Percentiles rank a stretch among this genome's conserved stretches.
phyloP scores from a whole-genome alignment of 108 stramenopile species.

The Pseudonitzschia delicatissima region DNA sequence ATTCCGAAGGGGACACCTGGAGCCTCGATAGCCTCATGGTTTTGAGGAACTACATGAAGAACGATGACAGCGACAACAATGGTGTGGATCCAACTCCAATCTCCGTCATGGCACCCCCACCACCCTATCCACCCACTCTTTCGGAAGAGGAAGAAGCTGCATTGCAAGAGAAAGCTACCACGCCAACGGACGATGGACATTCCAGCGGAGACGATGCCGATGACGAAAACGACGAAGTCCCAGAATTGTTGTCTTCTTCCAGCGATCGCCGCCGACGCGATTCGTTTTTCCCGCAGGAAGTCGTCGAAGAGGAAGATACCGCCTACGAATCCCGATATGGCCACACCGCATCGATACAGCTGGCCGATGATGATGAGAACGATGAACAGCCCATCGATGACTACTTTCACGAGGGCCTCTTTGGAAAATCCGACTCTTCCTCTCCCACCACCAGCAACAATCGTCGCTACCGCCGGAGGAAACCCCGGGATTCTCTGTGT shows the following conservation, averaged over 20 bases:
- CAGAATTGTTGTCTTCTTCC: not conserved
- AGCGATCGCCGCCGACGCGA: too few relatives aligned
- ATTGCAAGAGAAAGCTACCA: not conserved
- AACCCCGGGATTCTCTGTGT: constrained; percentile 6
- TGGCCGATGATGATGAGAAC: not conserved
- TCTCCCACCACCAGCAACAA: not conserved
- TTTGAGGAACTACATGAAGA: not conserved
- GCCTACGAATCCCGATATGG: not conserved
- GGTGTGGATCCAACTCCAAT: too few relatives aligned
- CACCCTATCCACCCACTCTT: not conserved
- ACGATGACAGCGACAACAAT: not conserved
- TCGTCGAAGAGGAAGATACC: constrained; percentile 1
- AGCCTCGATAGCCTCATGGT: not conserved
- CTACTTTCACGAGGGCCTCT: constrained; percentile 4
- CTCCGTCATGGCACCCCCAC: too few relatives aligned
- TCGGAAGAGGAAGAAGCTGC: not conserved
- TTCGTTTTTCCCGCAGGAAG: not conserved
- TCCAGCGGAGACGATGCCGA: too few relatives aligned
- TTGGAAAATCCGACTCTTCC: not conserved
- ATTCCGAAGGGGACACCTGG: not conserved
- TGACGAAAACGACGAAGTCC: not conserved
- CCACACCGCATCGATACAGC: not conserved
- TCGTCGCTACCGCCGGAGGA: not conserved
- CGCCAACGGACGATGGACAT: too few relatives aligned
- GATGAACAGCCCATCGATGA: not conserved